phyloP scores from a whole-genome alignment of 306 rosid genomes.

The Glycine latifolia region DNA sequence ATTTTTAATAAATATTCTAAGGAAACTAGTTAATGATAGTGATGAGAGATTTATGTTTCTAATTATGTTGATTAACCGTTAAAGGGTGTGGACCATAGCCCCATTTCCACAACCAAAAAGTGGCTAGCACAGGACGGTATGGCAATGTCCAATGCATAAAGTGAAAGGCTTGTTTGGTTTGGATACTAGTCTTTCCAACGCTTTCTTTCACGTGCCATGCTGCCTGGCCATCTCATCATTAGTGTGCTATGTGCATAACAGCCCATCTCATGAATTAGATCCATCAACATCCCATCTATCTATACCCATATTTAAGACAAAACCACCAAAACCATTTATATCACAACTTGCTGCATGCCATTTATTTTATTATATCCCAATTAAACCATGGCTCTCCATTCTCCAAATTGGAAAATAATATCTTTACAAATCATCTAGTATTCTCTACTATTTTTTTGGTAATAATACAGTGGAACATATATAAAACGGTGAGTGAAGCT shows the following conservation, averaged over 20 bases:
- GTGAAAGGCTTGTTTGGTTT: slow-evolving; percentile 16
- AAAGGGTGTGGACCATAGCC: slow-evolving; percentile 40
- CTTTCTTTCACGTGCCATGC: slow-evolving; percentile 47
- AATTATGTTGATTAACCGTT: too few species aligned
- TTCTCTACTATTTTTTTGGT: too few species aligned
- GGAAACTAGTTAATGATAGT: neutral
- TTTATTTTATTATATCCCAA: neutral
- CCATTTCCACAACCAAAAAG: neutral
- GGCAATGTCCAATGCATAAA: slow-evolving; percentile 12
- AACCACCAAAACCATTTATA: neutral
- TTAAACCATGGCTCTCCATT: neutral
- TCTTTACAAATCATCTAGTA: neutral
- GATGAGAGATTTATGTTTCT: neutral
- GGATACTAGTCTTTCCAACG: neutral
- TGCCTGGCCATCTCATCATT: slow-evolving; percentile 22
- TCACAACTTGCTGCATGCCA: neutral
- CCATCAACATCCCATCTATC: neutral
- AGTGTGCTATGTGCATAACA: neutral
- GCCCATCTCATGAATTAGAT: neutral
- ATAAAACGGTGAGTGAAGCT: too few species aligned
- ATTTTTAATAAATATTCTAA: neutral
- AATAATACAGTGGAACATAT: too few species aligned
- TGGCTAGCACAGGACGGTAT: neutral
- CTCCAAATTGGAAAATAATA: neutral
- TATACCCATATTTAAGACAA: slow-evolving; percentile 8